phyloP scores from a whole-genome alignment of 768 basidiomycete species.

The Rhizopogon sp. region DNA sequence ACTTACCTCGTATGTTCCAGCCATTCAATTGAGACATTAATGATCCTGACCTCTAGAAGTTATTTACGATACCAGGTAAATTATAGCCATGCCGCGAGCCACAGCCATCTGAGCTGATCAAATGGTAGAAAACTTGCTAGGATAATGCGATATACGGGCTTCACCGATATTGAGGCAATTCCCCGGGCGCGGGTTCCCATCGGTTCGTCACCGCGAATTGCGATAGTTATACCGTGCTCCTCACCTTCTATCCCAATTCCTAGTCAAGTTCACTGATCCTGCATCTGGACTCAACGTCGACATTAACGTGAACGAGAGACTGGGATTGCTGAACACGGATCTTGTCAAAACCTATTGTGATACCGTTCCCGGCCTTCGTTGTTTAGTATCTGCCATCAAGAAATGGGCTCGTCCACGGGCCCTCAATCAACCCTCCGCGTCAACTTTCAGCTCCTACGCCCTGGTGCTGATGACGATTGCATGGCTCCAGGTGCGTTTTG shows the following conservation, averaged over 20 bases:
- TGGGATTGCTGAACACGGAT: slow-evolving; percentile 47
- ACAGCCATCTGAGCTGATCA: neutral
- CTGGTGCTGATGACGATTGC: slow-evolving; percentile 56
- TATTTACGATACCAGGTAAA: slow-evolving; percentile 27
- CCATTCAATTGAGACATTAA: neutral
- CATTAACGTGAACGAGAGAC: slow-evolving; percentile 58
- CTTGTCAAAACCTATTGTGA: slow-evolving; percentile 50
- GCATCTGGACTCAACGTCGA: slow-evolving; percentile 41
- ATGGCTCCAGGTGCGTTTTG: slow-evolving; percentile 46
- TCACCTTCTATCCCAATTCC: neutral
- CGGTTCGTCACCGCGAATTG: slow-evolving; percentile 19
- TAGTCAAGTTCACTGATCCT: slow-evolving; percentile 51
- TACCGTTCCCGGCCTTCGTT: slow-evolving; percentile 37
- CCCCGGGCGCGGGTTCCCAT: slow-evolving; percentile 39
- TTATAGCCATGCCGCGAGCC: neutral
- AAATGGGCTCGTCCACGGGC: slow-evolving; percentile 52
- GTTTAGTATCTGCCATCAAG: slow-evolving; percentile 47
- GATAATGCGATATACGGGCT: slow-evolving; percentile 28
- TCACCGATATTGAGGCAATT: slow-evolving; percentile 25
- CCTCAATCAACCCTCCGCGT: slow-evolving; percentile 40
- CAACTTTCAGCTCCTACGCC: slow-evolving; percentile 59
- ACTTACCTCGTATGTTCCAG: slow-evolving; percentile 24
- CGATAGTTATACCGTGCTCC: neutral
- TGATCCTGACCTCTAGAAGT: slow-evolving; percentile 10
- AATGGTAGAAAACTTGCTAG: slow-evolving; percentile 26